Conservation (phyloP, 2,329 filamentous ascomycete species). For the Shiraia bambusicola region DNA sequence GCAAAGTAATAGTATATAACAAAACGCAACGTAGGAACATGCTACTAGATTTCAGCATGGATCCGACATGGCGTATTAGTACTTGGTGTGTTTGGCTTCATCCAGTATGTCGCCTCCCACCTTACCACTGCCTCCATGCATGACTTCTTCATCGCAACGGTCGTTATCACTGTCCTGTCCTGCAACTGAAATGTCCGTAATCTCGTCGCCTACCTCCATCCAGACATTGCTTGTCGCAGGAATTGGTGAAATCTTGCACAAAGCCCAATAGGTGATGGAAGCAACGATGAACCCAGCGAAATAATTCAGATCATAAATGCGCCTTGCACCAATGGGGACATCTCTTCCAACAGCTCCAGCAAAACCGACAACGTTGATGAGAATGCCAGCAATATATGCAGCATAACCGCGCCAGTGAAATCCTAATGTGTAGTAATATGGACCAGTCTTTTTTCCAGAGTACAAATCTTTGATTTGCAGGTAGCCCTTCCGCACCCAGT, state of each 20-base stretch:
- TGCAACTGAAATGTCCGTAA: constrained; percentile 28
- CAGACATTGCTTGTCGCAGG: constrained; percentile 73
- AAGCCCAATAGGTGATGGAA: constrained; percentile 63
- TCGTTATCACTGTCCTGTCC: constrained; percentile 27
- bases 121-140: constrained; percentile 23
- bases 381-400: constrained; percentile 78
- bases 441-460: constrained; percentile 64
- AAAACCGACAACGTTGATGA: constrained; percentile 91
- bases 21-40: no score
- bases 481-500: constrained; percentile 79
- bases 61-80: constrained; percentile 1
- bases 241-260: constrained; percentile 71
- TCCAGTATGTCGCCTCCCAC: constrained; percentile 3
- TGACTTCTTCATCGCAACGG: constrained; percentile 30
- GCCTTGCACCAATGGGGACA: constrained; percentile 76
- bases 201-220: constrained; percentile 68
- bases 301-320: constrained; percentile 90
- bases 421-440: constrained; percentile 74
- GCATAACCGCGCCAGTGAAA: constrained; percentile 81
- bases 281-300: constrained; percentile 80
- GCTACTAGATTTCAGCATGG: background rate
- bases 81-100: constrained; percentile 11
- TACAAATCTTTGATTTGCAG: constrained; percentile 78
- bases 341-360: constrained; percentile 71
- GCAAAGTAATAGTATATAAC: no score